Conservation (phyloP, 129 eudicot genomes). For the Helianthus tuberosus region DNA sequence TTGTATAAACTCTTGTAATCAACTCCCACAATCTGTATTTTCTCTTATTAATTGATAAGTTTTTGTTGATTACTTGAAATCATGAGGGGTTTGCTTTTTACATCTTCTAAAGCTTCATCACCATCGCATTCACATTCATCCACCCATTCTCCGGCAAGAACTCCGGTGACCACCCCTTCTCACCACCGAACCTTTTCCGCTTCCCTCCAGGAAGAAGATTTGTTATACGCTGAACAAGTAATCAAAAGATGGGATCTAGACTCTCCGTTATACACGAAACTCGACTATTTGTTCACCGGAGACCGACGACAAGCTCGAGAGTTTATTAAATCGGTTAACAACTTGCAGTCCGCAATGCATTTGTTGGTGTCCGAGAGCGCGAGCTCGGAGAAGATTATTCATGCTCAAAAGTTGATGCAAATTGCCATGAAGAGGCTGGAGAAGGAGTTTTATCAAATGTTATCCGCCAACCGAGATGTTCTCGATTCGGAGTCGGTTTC, state of each 20-base stretch:
- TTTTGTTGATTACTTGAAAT: background rate
- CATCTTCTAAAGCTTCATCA: constrained; percentile 45
- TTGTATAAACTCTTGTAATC: background rate
- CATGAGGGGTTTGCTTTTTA: constrained; percentile 40
- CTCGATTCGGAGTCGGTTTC: constrained; percentile 50
- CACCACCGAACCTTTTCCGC: constrained; percentile 42
- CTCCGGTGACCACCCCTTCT: constrained; percentile 21
- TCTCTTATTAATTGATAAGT: too few species aligned
- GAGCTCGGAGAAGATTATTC: constrained; percentile 40
- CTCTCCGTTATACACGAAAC: constrained; percentile 34
- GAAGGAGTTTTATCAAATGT: constrained; percentile 61
- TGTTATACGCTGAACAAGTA: constrained; percentile 47
- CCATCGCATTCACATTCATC: constrained; percentile 34
- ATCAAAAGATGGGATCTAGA: constrained; percentile 53
- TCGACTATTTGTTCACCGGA: constrained; percentile 41
- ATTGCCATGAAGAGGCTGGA: constrained; percentile 73
- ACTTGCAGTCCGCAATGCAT: constrained; percentile 59
- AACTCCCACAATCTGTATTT: too few species aligned
- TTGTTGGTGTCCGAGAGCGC: constrained; percentile 42
- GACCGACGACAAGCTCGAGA: constrained; percentile 45
- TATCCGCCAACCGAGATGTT: constrained; percentile 43
- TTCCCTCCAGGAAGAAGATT: constrained; percentile 50
- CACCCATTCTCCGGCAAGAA: constrained; percentile 28
- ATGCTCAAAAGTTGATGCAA: constrained; percentile 68
- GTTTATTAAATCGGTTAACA: constrained; percentile 47